These are phyloP conservation scores for Dendrobium huoshanense DNA, from an alignment of 106 monocot species.

Conservation along the genomic window DNA sequence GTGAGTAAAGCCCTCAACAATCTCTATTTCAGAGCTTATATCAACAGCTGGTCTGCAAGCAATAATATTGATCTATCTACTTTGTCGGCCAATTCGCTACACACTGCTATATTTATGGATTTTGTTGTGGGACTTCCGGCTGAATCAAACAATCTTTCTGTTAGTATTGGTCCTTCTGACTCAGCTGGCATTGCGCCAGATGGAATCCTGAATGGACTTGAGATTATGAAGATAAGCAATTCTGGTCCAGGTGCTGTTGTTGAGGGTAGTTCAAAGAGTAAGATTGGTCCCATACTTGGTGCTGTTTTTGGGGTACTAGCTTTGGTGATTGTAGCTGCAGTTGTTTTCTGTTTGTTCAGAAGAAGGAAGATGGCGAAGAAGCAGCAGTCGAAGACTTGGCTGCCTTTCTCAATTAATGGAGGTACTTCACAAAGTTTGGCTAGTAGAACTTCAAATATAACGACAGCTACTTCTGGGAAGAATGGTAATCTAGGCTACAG, in stretches of 20 bases:
- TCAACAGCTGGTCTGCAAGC: slow-evolving; percentile 20
- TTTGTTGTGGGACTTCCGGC: slow-evolving; percentile 21
- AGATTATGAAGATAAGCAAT: slow-evolving; percentile 44
- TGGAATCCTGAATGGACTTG: slow-evolving; percentile 69
- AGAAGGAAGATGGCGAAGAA: slow-evolving; percentile 29
- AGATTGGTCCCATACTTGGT: slow-evolving; percentile 36
- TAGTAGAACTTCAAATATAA: slow-evolving; percentile 18
- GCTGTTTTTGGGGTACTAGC: slow-evolving; percentile 33
- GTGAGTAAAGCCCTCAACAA: slow-evolving; percentile 22
- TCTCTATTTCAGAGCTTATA: slow-evolving; percentile 53
- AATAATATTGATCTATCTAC: slow-evolving; percentile 30
- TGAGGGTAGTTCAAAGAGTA: slow-evolving; percentile 18
- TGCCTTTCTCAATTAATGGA: slow-evolving; percentile 40
- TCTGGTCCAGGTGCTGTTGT: slow-evolving; percentile 13
- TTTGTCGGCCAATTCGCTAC: slow-evolving; percentile 3
- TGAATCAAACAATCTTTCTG: slow-evolving; percentile 18
- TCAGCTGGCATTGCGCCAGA: slow-evolving; percentile 13
- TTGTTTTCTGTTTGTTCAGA: slow-evolving; percentile 14
- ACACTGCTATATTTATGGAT: slow-evolving; percentile 40
- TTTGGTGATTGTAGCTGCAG: slow-evolving; percentile 9
- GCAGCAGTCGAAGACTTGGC: slow-evolving; percentile 37
- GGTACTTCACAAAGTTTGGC: slow-evolving; percentile 30
- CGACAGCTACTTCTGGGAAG: slow-evolving; percentile 25
- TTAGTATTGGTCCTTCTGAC: slow-evolving; percentile 51
- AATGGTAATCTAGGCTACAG: slow-evolving; percentile 40